Conservation (phyloP, 192 early-diverging fungal genomes). For the Endogone sp. region DNA sequence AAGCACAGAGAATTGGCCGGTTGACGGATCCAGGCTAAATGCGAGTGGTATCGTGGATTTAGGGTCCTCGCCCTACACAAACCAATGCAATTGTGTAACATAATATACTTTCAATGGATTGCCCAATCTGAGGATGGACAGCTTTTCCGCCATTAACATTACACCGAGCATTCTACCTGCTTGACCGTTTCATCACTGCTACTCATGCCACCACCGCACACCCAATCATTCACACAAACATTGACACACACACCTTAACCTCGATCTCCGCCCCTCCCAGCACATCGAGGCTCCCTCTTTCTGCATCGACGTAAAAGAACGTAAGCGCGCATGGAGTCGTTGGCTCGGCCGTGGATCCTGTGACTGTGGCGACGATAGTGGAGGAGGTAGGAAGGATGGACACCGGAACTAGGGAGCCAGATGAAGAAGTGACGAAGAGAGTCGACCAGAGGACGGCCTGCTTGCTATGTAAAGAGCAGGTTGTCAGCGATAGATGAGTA, state of each 20-base stretch:
- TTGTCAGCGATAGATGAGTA: not conserved
- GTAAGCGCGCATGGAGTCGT: slow-evolving; percentile 16
- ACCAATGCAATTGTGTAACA: not conserved
- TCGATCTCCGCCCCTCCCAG: slow-evolving; percentile 31
- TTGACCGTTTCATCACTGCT: no score
- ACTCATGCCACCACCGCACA: no score
- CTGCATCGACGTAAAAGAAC: slow-evolving; percentile 39
- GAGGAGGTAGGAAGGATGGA: slow-evolving; percentile 32
- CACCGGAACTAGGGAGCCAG: slow-evolving; percentile 36
- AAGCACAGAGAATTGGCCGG: slow-evolving; percentile 32
- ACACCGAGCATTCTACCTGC: no score
- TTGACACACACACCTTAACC: not conserved
- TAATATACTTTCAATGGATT: no score
- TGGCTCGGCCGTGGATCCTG: not conserved
- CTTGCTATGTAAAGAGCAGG: slow-evolving; percentile 6
- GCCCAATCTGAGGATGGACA: no score
- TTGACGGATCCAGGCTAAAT: slow-evolving; percentile 22
- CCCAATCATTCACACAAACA: no score
- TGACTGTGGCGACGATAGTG: slow-evolving; percentile 36
- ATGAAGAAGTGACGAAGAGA: slow-evolving; percentile 30
- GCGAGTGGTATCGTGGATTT: slow-evolving; percentile 11
- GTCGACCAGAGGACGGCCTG: slow-evolving; percentile 31
- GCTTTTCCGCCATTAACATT: no score
- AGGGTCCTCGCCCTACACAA: not conserved
- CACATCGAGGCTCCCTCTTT: slow-evolving; percentile 35